Evolutionary conservation across 2,329 filamentous ascomycete genomes (phyloP).

Genomic region (Colletotrichum destructivum): DNA sequence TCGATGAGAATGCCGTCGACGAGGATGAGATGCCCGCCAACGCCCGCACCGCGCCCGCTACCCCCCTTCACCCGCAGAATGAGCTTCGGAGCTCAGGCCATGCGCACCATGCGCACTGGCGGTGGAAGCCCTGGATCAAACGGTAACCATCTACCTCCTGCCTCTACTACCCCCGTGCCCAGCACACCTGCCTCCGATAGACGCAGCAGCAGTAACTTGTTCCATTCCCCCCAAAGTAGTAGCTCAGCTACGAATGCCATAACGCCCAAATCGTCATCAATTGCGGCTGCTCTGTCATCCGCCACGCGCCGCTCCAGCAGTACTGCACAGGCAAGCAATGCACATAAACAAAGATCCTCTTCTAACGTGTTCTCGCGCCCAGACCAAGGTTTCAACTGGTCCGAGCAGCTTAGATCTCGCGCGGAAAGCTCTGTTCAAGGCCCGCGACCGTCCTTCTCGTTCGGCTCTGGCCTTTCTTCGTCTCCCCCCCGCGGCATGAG

Average conservation of each 20-base stretch:
- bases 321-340: slow-evolving; percentile 71
- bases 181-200: slow-evolving; percentile 50
- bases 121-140: slow-evolving; percentile 73
- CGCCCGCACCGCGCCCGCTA: slow-evolving; percentile 73
- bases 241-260: slow-evolving; percentile 42
- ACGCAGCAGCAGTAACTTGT: slow-evolving; percentile 44
- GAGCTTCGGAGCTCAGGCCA: slow-evolving; percentile 89
- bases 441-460: slow-evolving; percentile 71
- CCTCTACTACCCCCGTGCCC: slow-evolving; percentile 54
- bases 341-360: slow-evolving; percentile 69
- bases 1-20: slow-evolving; percentile 82
- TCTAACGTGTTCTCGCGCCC: slow-evolving; percentile 76
- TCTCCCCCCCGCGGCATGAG: slow-evolving; percentile 60
- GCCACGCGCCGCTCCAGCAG: slow-evolving; percentile 56
- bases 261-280: slow-evolving; percentile 51
- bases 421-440: slow-evolving; percentile 83
- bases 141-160: slow-evolving; percentile 68
- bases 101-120: slow-evolving; percentile 76
- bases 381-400: slow-evolving; percentile 97
- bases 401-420: slow-evolving; percentile 92
- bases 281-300: slow-evolving; percentile 53
- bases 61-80: slow-evolving; percentile 87
- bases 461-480: slow-evolving; percentile 60
- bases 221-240: slow-evolving; percentile 6
- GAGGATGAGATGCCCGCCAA: slow-evolving; percentile 73